Base-by-base conservation (phyloP, 176 grass and related monocot species). In the Zizania latifolia region DNA sequence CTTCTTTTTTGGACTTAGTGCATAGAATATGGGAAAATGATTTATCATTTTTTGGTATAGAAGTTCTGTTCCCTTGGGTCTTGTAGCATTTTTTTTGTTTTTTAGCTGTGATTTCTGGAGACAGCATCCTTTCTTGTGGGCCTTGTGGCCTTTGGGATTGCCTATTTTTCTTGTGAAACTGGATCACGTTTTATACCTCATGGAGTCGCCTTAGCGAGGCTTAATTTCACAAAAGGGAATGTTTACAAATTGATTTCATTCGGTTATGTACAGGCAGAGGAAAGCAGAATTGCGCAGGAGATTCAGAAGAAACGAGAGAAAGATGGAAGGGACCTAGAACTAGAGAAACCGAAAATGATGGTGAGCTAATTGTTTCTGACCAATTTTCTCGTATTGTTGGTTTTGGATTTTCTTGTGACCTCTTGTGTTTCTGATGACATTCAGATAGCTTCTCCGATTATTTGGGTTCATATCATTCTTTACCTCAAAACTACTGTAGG, bases 401-500 rank as follows among this genome's bases (percentile, higher is more conserved):
- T 62, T 88, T 66, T 53, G 21, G 32, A 55, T 71, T 78, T 66
- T 89, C 22, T 78, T 80, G 62, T 92, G 72, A 89, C 88, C 70
- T 82, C 53, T 83, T 90, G 72, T 89, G 76, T 94, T 89, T 94
- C 69, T 96, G 71, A 83, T 92, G 89, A 40, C 75, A 92, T 94
- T 99, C 96, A 92, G 89, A 93, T 94, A 99, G 85, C 87, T 99
- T 95, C 84, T 87, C 81, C 87, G 71, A 93, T 88, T 93, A 80
- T 88, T 85, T 90, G 48, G 87, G 87, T 90, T 93, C 87, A 90
- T 90, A 89, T 93, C 81, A 21, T 89, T 99, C 87, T 99, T 99
- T 89, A 98, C 95, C 76, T 99, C 88, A 92, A 93, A 91, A 97
- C 90, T 93, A 89, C 86, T 98, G 89, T 94, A 99, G 96, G 96